Percentiles rank a stretch among this genome's conserved stretches.
phyloP scores from a whole-genome alignment of 2,329 filamentous ascomycete species.

The Alternaria atra region DNA sequence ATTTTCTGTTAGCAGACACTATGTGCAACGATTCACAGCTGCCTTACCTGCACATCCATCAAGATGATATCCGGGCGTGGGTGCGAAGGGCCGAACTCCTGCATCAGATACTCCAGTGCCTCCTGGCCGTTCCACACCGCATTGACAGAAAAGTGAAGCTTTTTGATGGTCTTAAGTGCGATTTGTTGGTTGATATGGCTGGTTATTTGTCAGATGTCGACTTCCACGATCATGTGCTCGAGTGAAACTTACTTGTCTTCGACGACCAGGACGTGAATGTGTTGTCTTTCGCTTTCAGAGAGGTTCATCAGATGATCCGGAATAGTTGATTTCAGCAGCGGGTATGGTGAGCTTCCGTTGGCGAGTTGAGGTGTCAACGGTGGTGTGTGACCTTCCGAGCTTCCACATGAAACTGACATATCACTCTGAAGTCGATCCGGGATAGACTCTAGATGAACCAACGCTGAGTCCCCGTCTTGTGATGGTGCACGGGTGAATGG shows the following conservation, averaged over 20 bases:
- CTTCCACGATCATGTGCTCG: background rate
- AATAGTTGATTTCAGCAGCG: slow-evolving; percentile 36
- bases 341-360: slow-evolving; percentile 36
- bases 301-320: slow-evolving; percentile 57
- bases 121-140: slow-evolving; percentile 83
- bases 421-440: slow-evolving; percentile 71
- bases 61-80: slow-evolving; percentile 76
- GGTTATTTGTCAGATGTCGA: slow-evolving; percentile 13
- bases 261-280: slow-evolving; percentile 76
- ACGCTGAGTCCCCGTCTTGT: slow-evolving; percentile 57
- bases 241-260: slow-evolving; percentile 74
- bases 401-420: slow-evolving; percentile 69
- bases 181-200: slow-evolving; percentile 75
- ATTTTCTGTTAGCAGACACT: background rate
- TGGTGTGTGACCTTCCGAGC: slow-evolving; percentile 68
- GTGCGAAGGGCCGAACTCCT: slow-evolving; percentile 61
- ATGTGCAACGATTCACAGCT: background rate
- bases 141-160: slow-evolving; percentile 74
- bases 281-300: slow-evolving; percentile 65
- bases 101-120: slow-evolving; percentile 74
- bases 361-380: slow-evolving; percentile 43
- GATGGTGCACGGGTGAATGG: slow-evolving; percentile 76
- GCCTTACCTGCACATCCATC: slow-evolving; percentile 79
- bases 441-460: slow-evolving; percentile 70
- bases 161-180: slow-evolving; percentile 76